Conservation (phyloP, 169 alveolate genomes). For the Plasmodium vinckei region DNA sequence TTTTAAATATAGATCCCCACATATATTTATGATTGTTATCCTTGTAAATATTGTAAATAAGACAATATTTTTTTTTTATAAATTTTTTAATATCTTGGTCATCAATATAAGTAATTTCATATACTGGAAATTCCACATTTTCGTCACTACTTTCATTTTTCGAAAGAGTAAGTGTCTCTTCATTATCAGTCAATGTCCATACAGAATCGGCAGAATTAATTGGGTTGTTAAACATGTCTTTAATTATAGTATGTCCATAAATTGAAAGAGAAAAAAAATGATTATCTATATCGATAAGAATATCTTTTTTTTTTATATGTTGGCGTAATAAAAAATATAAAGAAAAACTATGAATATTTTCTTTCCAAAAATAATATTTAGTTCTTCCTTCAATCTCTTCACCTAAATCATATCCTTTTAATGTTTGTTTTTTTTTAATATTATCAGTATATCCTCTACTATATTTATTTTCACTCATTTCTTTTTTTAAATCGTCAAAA, state of each 20-base stretch:
- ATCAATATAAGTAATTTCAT: conserved; percentile 15
- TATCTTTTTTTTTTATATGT: conserved; percentile 44
- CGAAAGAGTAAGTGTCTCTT: neutral
- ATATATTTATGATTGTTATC: conserved; percentile 73
- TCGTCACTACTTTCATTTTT: neutral
- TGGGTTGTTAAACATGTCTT: conserved; percentile 64
- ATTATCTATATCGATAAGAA: conserved; percentile 48
- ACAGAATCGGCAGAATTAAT: conserved; percentile 45
- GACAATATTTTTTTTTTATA: conserved; percentile 20
- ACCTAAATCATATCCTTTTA: conserved; percentile 75
- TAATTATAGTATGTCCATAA: conserved; percentile 27
- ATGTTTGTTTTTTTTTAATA: conserved; percentile 71
- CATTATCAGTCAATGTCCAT: conserved; percentile 61
- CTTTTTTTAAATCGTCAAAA: conserved; percentile 51
- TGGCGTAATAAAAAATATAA: conserved; percentile 49
- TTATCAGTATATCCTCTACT: conserved; percentile 77
- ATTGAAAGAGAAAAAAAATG: conserved; percentile 40
- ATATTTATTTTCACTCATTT: conserved; percentile 62
- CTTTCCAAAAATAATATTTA: conserved; percentile 69
- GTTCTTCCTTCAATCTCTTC: conserved; percentile 70
- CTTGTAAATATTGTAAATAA: conserved; percentile 66
- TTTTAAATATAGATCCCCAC: conserved; percentile 77
- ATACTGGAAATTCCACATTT: conserved; percentile 22
- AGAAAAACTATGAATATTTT: conserved; percentile 36
- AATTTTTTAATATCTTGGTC: conserved; percentile 38